These are phyloP conservation scores for Syncephalastrum sp. DNA, from an alignment of 371 early-diverging fungal genomes.

Conservation along the genomic window DNA sequence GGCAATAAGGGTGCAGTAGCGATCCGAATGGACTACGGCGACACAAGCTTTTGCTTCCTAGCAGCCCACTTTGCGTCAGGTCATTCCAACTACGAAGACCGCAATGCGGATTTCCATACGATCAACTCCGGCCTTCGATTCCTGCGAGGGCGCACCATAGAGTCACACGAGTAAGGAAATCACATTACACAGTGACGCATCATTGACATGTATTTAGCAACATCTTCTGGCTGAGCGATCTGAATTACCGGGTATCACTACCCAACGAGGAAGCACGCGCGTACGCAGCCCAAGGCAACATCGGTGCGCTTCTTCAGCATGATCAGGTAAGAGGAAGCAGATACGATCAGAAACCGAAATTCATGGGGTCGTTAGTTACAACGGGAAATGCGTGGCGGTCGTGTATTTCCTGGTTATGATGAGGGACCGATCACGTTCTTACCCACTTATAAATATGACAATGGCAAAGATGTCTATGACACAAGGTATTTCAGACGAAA, in stretches of 20 bases:
- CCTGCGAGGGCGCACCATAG: constrained; percentile 63
- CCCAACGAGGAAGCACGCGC: constrained; percentile 61
- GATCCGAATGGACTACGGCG: constrained; percentile 81
- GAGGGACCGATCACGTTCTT: constrained; percentile 84
- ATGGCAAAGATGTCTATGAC: constrained; percentile 82
- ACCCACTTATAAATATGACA: constrained; percentile 96
- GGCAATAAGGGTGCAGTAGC: constrained; percentile 92
- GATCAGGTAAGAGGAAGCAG: constrained; percentile 50
- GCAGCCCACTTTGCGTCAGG: constrained; percentile 94
- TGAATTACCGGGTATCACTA: constrained; percentile 84
- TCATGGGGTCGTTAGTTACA: constrained; percentile 52
- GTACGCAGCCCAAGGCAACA: constrained; percentile 34
- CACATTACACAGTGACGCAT: not conserved
- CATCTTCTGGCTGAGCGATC: constrained; percentile 88
- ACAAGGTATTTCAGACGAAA: constrained; percentile 53
- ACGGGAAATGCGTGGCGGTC: constrained; percentile 59
- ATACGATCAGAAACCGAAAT: constrained; percentile 13
- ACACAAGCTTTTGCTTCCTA: constrained; percentile 87
- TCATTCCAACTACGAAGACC: constrained; percentile 74
- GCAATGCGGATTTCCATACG: constrained; percentile 83
- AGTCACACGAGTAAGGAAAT: constrained; percentile 67
- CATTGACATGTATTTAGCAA: constrained; percentile 38
- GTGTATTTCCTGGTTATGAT: constrained; percentile 74
- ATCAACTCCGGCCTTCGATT: constrained; percentile 77
- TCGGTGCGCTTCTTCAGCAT: constrained; percentile 35